Conservation (phyloP, 805 yeast species). For the Candida verbasci region DNA sequence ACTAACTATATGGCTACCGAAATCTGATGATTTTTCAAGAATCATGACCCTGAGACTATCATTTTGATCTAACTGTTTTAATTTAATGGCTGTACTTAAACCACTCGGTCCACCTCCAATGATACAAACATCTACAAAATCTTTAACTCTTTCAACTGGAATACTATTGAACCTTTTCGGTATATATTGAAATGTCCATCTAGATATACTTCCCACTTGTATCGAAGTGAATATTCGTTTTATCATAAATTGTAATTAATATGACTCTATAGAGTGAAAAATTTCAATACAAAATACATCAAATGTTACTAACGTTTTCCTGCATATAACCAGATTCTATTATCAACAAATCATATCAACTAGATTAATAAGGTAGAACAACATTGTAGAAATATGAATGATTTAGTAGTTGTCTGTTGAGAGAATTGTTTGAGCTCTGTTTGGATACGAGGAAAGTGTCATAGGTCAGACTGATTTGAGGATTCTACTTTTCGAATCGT, state of each 20-base stretch:
- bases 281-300: too few relatives aligned
- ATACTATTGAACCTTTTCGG: constrained; percentile 2
- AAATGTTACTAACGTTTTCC: neutral
- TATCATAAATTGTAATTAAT: too few relatives aligned
- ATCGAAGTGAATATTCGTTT: neutral
- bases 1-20: constrained; percentile 88
- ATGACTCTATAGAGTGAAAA: too few relatives aligned
- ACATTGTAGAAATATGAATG: too few relatives aligned
- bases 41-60: constrained; percentile 82
- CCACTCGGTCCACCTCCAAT: constrained; percentile 99
- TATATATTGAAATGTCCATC: neutral
- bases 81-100: constrained; percentile 82
- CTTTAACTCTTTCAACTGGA: constrained; percentile 55
- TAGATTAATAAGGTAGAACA: constrained; percentile 1
- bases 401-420: too few relatives aligned
- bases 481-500: too few relatives aligned
- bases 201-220: neutral
- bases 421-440: too few relatives aligned
- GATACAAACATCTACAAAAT: constrained; percentile 88
- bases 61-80: constrained; percentile 75
- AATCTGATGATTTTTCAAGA: constrained; percentile 86
- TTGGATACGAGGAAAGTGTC: too few relatives aligned
- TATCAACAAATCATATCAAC: neutral
- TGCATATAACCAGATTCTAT: neutral
- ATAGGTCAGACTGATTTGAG: too few relatives aligned